Percentiles rank a stretch among this genome's conserved stretches.
These are phyloP conservation scores for Solanum chilense DNA, from an alignment of 257 asterid species.

Conservation along the genomic window DNA sequence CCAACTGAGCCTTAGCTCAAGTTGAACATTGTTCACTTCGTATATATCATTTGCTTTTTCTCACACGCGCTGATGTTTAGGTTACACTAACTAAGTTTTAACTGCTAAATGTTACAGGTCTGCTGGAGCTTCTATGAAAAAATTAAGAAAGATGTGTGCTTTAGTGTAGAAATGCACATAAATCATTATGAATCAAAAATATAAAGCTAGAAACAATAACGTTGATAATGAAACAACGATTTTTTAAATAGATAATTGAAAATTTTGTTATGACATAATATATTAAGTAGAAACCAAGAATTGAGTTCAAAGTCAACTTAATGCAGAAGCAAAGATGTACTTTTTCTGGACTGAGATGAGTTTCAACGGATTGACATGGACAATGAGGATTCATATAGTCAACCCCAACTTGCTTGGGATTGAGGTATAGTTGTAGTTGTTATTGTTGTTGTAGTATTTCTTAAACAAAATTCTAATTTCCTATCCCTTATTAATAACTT, in stretches of 20 bases:
- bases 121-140: neutral
- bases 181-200: neutral
- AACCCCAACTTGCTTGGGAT: neutral
- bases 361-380: neutral
- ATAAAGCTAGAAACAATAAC: neutral
- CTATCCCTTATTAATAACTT: neutral
- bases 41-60: neutral
- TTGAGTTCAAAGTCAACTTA: neutral
- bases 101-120: neutral
- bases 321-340: neutral
- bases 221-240: neutral
- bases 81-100: neutral
- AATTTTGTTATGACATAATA: neutral
- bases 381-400: neutral
- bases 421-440: neutral
- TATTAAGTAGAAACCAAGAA: neutral
- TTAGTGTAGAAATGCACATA: neutral
- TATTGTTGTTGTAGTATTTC: neutral
- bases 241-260: neutral
- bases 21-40: neutral
- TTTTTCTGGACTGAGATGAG: neutral
- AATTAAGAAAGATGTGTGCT: neutral
- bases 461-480: neutral
- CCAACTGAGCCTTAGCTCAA: neutral
- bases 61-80: neutral